phyloP scores from a whole-genome alignment of 306 rosid genomes.

The Prunus persica region DNA sequence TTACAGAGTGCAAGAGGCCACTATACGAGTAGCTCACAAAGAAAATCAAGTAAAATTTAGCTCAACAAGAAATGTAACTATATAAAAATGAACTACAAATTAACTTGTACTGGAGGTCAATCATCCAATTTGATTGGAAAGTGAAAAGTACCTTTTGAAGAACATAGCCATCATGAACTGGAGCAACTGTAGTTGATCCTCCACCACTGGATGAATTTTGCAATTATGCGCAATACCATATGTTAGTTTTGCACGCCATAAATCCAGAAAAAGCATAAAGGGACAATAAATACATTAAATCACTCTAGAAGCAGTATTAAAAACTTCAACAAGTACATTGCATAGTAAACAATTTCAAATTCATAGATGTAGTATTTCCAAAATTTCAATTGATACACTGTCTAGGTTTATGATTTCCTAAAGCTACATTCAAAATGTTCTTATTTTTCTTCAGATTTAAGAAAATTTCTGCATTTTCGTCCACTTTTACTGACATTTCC shows the following conservation, averaged over 20 bases:
- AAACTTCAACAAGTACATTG: background rate
- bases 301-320: background rate
- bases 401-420: background rate
- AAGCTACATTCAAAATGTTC: background rate
- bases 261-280: background rate
- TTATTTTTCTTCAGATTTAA: background rate
- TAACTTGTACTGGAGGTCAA: background rate
- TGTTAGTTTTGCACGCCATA: slow-evolving; percentile 22
- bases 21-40: background rate
- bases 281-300: background rate
- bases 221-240: slow-evolving; percentile 19
- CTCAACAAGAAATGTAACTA: background rate
- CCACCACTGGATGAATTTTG: slow-evolving; percentile 67
- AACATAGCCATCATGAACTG: slow-evolving; percentile 98
- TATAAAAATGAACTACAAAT: background rate
- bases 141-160: slow-evolving; percentile 74
- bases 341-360: background rate
- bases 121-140: background rate
- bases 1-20: background rate
- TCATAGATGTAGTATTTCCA: background rate
- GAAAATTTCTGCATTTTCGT: background rate
- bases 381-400: background rate
- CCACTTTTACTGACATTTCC: background rate
- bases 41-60: background rate
- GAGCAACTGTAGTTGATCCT: slow-evolving; percentile 95